Conservation (phyloP, 2,329 filamentous ascomycete genomes). For the Ceratocystis harringtonii region DNA sequence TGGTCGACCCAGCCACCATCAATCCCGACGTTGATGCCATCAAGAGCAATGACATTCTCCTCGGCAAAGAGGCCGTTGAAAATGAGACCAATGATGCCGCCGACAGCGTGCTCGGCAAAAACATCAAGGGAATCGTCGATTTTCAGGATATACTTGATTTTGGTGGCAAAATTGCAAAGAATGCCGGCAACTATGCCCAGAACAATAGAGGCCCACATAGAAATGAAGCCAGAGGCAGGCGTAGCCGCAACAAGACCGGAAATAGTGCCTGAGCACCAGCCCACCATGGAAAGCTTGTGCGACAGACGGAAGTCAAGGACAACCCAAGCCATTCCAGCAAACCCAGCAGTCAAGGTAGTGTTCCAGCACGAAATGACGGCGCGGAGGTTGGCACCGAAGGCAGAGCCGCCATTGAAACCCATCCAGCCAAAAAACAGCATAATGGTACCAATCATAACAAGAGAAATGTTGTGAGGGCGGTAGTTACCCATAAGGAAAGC, state of each 20-base stretch:
- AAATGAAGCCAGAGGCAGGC: constrained; percentile 52
- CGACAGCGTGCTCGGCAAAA: constrained; percentile 56
- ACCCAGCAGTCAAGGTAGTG: constrained; percentile 83
- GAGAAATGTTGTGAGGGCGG: constrained; percentile 93
- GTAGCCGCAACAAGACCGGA: constrained; percentile 57
- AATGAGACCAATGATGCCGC: constrained; percentile 52
- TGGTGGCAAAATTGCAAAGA: constrained; percentile 53
- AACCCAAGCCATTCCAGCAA: constrained; percentile 85
- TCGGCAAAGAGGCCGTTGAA: constrained; percentile 62
- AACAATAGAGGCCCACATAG: constrained; percentile 51
- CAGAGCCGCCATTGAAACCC: constrained; percentile 93
- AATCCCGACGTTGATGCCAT: constrained; percentile 56
- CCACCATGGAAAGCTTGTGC: constrained; percentile 77
- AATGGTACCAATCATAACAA: constrained; percentile 89
- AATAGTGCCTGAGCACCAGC: constrained; percentile 58
- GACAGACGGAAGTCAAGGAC: constrained; percentile 89
- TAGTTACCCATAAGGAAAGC: constrained; percentile 99
- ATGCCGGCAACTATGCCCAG: constrained; percentile 53
- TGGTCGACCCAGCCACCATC: constrained; percentile 60
- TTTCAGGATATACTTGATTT: constrained; percentile 46
- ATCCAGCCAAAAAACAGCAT: constrained; percentile 98
- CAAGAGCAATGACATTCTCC: constrained; percentile 56
- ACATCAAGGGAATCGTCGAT: constrained; percentile 61
- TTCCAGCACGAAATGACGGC: constrained; percentile 98
- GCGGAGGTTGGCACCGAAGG: constrained; percentile 86